Base-by-base conservation (phyloP, 1,284 basidiomycete species). In the Pseudozyma sp. region DNA sequence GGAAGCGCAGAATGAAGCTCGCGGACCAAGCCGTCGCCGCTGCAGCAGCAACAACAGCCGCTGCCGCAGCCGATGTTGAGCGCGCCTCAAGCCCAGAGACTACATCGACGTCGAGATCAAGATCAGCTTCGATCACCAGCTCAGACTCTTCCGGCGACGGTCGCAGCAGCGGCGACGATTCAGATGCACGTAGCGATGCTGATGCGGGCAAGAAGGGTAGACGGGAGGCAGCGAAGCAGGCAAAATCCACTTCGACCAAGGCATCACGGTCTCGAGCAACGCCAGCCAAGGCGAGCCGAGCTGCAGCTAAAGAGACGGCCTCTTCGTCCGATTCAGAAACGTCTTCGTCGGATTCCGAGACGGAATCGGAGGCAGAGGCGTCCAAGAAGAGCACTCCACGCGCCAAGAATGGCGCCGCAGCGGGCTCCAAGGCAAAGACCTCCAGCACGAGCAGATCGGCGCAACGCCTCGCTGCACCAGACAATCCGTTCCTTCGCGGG, bases 61-160 rank as follows among this genome's bases (percentile, higher is more conserved):
- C 24, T 24, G 40, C 35, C 31, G 48, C 54, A 8, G 30, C 54
- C 19, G 45, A 24, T 13, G 53, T 35, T 19, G 43, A 13, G 51
- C 51, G 37, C n/a, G 8, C 46, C 0, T 16, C 42, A 16, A 62
- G 42, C 19, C 47, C 58, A 19, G 43, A 37, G 14, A 10, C 35
- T 8, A 5, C 17, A 5, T 19, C 43, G 8, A 44, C 8, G 17
- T 44, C 43, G 16, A 52, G 67, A 30, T 59, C 69, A 33, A 63
- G 70, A 33, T 68, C 62, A 8, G 65, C 59, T 16, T 74, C 71
- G 30, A 50, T 69, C 24, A 74, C 71, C 1, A 74, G 68, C 46
- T 75, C 72, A 0, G 72, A 75, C 39, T 65, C 72, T 7, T 70
- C 68, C 37, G 52, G 67, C 16, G 56, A 56, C 29, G 68, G 52